A percentile compares a stretch with the other conserved stretches of the same genome.
Conservation (phyloP, 345 rosid species). For the Citrus sp. region DNA sequence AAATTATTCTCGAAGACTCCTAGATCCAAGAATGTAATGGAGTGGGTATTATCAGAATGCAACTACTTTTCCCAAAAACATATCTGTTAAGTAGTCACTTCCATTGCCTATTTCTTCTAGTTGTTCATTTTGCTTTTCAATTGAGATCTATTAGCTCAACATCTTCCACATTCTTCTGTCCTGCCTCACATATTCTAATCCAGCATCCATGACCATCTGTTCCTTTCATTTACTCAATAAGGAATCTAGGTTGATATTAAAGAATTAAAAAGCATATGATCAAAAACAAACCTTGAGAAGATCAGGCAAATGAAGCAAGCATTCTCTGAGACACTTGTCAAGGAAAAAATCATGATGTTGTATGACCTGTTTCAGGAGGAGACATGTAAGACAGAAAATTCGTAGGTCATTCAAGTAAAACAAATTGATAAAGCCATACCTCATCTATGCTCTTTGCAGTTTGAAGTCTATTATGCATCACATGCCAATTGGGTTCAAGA, state of each 20-base stretch:
- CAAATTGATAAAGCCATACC: slow-evolving; percentile 32
- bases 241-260: neutral
- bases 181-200: neutral
- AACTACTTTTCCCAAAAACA: neutral
- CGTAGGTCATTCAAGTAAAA: neutral
- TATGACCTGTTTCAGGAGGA: neutral
- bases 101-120: neutral
- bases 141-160: neutral
- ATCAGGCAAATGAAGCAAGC: neutral
- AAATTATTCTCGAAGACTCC: neutral
- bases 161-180: neutral
- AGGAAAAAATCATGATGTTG: neutral
- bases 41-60: neutral
- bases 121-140: neutral
- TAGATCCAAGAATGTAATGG: neutral
- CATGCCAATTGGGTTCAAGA: slow-evolving; percentile 94
- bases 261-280: slow-evolving; percentile 1
- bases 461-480: slow-evolving; percentile 74
- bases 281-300: neutral
- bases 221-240: neutral
- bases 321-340: neutral
- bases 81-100: neutral
- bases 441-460: slow-evolving; percentile 85
- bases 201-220: neutral
- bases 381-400: neutral